Evolutionary conservation across 208 protist genomes (phyloP).

Genomic region (Leishmania gerbilli): DNA sequence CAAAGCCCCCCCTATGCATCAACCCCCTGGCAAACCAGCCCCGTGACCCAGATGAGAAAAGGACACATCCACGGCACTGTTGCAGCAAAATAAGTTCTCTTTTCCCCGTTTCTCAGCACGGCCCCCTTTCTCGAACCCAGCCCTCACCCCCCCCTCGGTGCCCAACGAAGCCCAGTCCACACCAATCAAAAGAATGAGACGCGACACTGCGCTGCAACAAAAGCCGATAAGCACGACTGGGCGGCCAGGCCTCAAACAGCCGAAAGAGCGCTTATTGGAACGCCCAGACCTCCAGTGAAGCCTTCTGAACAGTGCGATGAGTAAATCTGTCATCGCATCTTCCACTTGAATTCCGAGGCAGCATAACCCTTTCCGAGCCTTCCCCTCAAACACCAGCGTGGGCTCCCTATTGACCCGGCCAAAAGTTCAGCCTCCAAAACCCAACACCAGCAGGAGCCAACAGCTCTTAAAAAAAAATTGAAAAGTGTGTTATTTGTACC

Average conservation of each 20-base stretch:
- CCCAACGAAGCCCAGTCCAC: no score
- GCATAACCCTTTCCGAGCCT: no score
- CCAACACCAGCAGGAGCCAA: background rate
- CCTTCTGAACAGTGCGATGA: background rate
- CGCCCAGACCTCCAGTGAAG: fast-evolving
- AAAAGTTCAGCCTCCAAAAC: background rate
- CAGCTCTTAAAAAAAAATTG: background rate
- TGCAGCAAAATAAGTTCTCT: no score
- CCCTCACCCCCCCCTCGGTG: no score
- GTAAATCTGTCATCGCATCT: background rate
- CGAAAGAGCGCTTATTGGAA: background rate
- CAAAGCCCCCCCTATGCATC: no score
- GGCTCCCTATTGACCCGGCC: no score
- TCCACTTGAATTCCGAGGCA: no score
- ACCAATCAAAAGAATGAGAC: no score
- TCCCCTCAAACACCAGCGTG: fast-evolving
- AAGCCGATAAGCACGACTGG: background rate
- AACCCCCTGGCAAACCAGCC: background rate
- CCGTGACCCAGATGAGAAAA: background rate
- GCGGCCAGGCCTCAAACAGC: background rate
- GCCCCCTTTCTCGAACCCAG: no score
- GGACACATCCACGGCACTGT: fast-evolving
- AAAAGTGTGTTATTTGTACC: background rate
- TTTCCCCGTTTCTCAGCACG: no score
- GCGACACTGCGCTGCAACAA: background rate